A percentile compares a stretch with the other conserved stretches of the same genome.
Evolutionary conservation across 176 grass and related monocot genomes (phyloP).

Genomic region (Oryza meridionalis): DNA sequence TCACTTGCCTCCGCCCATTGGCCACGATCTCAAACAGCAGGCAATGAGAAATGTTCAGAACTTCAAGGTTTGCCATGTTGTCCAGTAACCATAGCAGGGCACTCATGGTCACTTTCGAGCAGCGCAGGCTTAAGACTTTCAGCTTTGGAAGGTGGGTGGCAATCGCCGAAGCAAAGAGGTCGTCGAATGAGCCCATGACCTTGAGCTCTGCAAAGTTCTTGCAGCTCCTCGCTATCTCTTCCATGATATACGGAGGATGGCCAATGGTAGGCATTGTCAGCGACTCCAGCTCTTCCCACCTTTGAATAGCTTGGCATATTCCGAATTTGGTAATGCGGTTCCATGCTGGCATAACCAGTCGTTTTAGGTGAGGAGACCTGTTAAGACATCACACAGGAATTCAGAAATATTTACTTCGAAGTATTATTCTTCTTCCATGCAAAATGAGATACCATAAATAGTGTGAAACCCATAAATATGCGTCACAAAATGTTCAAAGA

Average conservation of each 20-base stretch:
- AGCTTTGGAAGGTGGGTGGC: conserved; percentile 67
- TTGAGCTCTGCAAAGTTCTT: conserved; percentile 90
- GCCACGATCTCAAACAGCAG: conserved; percentile 53
- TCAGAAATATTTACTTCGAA: neutral
- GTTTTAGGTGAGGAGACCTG: conserved; percentile 78
- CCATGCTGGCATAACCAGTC: conserved; percentile 97
- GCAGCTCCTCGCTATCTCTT: conserved; percentile 82
- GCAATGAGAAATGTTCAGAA: conserved; percentile 93
- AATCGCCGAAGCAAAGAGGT: conserved; percentile 63
- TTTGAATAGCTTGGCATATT: conserved; percentile 77
- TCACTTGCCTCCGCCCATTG: conserved; percentile 63
- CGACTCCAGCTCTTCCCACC: conserved; percentile 78
- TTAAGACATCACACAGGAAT: conserved; percentile 28
- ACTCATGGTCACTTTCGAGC: conserved; percentile 73
- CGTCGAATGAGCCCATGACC: conserved; percentile 87
- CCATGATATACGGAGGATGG: conserved; percentile 78
- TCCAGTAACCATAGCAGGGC: conserved; percentile 66
- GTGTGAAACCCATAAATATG: conserved; percentile 27
- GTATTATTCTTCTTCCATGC: conserved; percentile 19
- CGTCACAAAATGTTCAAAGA: neutral
- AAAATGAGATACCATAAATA: conserved; percentile 22
- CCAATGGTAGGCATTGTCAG: conserved; percentile 88
- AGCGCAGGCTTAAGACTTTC: conserved; percentile 88
- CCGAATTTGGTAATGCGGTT: conserved; percentile 75
- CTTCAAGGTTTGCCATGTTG: conserved; percentile 65